These are phyloP conservation scores for Pichia sp. DNA, from an alignment of 1,139 yeast genomes.

Conservation along the genomic window DNA sequence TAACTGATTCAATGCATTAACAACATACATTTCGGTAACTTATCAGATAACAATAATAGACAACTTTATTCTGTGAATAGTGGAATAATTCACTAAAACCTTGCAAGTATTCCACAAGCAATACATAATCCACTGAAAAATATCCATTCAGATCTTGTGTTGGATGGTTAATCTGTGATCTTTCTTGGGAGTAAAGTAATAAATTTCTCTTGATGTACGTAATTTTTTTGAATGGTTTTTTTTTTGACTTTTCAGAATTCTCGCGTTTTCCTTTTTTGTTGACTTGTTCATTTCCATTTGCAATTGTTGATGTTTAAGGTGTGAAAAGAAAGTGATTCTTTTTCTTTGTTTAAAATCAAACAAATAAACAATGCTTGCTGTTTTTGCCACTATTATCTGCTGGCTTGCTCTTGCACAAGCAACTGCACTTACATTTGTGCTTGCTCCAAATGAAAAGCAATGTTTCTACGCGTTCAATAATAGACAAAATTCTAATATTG, in stretches of 20 bases:
- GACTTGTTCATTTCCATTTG: background rate
- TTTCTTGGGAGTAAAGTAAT: too few relatives aligned
- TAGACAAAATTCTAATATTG: conserved; percentile 55
- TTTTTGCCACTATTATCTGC: background rate
- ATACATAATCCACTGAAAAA: too few relatives aligned
- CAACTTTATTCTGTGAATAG: too few relatives aligned
- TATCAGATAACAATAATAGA: too few relatives aligned
- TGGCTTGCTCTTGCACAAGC: conserved; percentile 14
- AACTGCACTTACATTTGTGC: conserved; percentile 61
- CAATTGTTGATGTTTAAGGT: background rate
- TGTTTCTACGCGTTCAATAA: conserved; percentile 77
- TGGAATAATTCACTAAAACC: too few relatives aligned
- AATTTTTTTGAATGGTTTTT: too few relatives aligned
- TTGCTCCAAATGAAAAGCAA: conserved; percentile 70
- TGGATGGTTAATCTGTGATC: too few relatives aligned
- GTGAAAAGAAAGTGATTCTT: background rate
- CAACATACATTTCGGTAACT: too few relatives aligned
- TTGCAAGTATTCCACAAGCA: too few relatives aligned
- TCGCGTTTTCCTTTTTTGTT: background rate
- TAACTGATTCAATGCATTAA: too few relatives aligned
- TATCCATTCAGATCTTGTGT: too few relatives aligned
- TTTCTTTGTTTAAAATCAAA: background rate
- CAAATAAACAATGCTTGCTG: background rate
- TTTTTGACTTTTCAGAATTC: background rate
- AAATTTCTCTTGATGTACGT: too few relatives aligned